Evolutionary conservation across 345 rosid genomes (phyloP).

Genomic region (Populus tremula): DNA sequence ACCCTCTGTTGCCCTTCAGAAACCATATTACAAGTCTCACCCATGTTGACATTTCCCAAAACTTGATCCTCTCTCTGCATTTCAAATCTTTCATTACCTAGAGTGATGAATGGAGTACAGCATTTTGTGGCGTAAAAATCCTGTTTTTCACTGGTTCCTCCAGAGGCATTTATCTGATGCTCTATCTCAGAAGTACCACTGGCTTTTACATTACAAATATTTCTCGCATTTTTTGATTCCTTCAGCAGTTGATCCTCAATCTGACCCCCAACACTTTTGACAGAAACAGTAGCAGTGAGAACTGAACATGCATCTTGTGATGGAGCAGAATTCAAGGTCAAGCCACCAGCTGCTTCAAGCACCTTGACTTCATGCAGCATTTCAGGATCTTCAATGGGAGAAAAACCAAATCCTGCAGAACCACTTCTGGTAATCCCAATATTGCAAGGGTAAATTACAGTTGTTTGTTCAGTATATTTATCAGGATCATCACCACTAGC

Average conservation of each 20-base stretch:
- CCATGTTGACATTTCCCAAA: slow-evolving; percentile 3
- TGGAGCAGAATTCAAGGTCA: slow-evolving; percentile 27
- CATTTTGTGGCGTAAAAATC: slow-evolving; percentile 9
- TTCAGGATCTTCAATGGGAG: slow-evolving; percentile 18
- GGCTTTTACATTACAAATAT: background rate
- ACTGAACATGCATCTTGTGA: slow-evolving; percentile 25
- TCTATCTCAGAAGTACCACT: slow-evolving; percentile 21
- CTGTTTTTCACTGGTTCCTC: slow-evolving; percentile 19
- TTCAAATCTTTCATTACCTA: slow-evolving; percentile 11
- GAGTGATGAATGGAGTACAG: background rate
- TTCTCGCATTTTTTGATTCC: slow-evolving; percentile 4
- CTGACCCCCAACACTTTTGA: slow-evolving; percentile 21
- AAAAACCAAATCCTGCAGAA: slow-evolving; percentile 12
- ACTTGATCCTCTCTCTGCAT: slow-evolving; percentile 4
- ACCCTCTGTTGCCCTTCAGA: slow-evolving; percentile 14
- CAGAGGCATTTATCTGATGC: slow-evolving; percentile 20
- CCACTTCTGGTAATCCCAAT: slow-evolving; percentile 8
- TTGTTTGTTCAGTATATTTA: slow-evolving; percentile 11
- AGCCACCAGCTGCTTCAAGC: slow-evolving; percentile 29
- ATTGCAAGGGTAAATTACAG: slow-evolving; percentile 10
- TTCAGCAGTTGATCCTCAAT: slow-evolving; percentile 23
- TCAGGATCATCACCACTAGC: slow-evolving; percentile 17
- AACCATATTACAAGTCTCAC: slow-evolving; percentile 14
- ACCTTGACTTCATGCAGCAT: slow-evolving; percentile 33
- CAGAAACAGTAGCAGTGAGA: slow-evolving; percentile 20